These are phyloP conservation scores for Monoraphidium neglectum DNA, from an alignment of 139 green algal genomes.

Conservation along the genomic window DNA sequence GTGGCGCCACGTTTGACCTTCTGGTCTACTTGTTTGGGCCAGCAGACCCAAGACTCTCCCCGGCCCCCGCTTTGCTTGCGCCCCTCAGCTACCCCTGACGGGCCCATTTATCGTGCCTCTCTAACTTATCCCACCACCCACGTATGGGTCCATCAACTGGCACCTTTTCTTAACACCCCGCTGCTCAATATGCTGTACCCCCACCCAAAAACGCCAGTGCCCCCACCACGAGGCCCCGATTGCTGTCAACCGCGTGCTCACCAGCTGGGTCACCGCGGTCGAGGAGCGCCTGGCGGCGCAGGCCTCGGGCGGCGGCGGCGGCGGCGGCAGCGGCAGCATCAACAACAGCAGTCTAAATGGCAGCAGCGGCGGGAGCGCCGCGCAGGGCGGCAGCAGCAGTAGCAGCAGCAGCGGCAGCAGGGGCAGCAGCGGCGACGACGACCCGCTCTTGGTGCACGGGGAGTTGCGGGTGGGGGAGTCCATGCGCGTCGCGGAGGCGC, in stretches of 20 bases:
- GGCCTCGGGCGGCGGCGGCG: not conserved
- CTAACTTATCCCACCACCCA: too few relatives aligned
- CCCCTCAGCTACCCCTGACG: too few relatives aligned
- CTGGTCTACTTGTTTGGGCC: too few relatives aligned
- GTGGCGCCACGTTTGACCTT: too few relatives aligned
- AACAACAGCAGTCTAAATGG: conserved; percentile 7
- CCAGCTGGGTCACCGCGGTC: conserved; percentile 6
- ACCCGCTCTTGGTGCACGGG: not conserved
- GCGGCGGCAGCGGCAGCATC: conserved; percentile 19
- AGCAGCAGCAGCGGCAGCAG: not conserved
- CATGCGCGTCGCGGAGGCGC: conserved; percentile 7
- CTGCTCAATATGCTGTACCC: conserved; percentile 6
- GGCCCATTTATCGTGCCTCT: too few relatives aligned
- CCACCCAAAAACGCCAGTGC: conserved; percentile 47
- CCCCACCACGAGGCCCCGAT: conserved; percentile 63
- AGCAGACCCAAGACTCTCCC: too few relatives aligned
- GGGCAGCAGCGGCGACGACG: not conserved
- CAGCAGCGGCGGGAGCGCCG: conserved; percentile 5
- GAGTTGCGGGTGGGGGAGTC: not conserved
- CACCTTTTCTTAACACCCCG: not conserved
- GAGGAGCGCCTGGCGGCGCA: not conserved
- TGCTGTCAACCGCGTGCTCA: conserved; percentile 29
- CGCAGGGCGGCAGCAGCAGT: not conserved
- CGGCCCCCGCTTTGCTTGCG: too few relatives aligned
- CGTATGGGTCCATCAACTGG: too few relatives aligned